These are phyloP conservation scores for Ligustrum vulgare DNA, from an alignment of 257 asterid species.

Conservation along the genomic window DNA sequence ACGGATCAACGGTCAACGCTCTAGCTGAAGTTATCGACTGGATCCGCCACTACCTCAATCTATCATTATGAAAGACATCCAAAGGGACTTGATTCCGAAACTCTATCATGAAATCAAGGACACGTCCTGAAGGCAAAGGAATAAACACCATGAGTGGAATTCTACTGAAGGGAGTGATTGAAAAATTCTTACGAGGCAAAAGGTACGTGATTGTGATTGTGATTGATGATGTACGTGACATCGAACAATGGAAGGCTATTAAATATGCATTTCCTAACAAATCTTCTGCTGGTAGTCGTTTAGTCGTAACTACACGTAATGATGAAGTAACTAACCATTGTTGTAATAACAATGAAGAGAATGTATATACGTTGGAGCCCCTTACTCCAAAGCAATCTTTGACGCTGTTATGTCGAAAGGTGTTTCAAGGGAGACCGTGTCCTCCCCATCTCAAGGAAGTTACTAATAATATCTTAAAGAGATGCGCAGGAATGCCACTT, in stretches of 20 bases:
- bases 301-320: constrained; percentile 21
- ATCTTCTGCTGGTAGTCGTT: constrained; percentile 20
- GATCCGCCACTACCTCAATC: no score
- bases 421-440: constrained; percentile 18
- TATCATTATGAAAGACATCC: constrained; percentile 15
- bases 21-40: no score
- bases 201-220: constrained; percentile 20
- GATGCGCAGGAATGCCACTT: background rate
- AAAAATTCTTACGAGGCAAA: constrained; percentile 14
- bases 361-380: constrained; percentile 9
- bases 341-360: background rate
- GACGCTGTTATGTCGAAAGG: constrained; percentile 23
- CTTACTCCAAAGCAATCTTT: constrained; percentile 14
- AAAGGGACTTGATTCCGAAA: constrained; percentile 18
- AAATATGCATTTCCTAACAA: constrained; percentile 19
- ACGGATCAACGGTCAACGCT: no score
- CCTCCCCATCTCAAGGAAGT: constrained; percentile 18
- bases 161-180: constrained; percentile 2
- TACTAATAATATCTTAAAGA: constrained; percentile 6
- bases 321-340: background rate
- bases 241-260: constrained; percentile 12
- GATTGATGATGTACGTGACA: constrained; percentile 26
- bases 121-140: constrained; percentile 6
- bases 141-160: background rate
- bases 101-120: constrained; percentile 11